These are phyloP conservation scores for Phyllosticta citriasiana DNA, from an alignment of 2,329 filamentous ascomycete genomes.

Conservation along the genomic window DNA sequence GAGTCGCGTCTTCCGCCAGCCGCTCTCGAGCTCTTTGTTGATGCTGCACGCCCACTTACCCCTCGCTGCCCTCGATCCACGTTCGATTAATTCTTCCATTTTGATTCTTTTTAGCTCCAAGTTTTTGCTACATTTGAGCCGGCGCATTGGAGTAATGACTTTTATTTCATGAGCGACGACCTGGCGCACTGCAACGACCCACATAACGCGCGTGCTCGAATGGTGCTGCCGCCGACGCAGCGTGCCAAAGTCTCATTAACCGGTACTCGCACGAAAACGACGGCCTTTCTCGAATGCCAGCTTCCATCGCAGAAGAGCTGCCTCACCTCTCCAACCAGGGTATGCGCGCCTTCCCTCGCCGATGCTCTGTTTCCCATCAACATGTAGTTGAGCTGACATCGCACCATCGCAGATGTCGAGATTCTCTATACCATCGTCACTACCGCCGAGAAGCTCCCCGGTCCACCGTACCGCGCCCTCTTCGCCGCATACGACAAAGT, in stretches of 20 bases:
- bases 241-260: slow-evolving; percentile 18
- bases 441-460: slow-evolving; percentile 56
- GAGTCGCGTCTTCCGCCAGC: neutral
- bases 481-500: slow-evolving; percentile 73
- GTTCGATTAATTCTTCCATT: slow-evolving; percentile 6
- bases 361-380: neutral
- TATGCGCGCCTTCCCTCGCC: slow-evolving; percentile 13
- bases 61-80: neutral
- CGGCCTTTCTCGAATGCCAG: slow-evolving; percentile 31
- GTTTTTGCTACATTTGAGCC: neutral
- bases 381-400: neutral
- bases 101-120: slow-evolving; percentile 3
- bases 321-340: slow-evolving; percentile 28
- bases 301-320: slow-evolving; percentile 29
- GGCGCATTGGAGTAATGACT: slow-evolving; percentile 4
- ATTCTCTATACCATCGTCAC: slow-evolving; percentile 68
- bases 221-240: slow-evolving; percentile 28
- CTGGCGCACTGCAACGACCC: slow-evolving; percentile 1
- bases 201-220: slow-evolving; percentile 20
- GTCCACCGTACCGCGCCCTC: slow-evolving; percentile 63
- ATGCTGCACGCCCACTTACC: neutral
- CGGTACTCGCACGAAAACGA: slow-evolving; percentile 13
- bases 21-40: neutral
- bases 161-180: slow-evolving; percentile 5
- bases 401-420: slow-evolving; percentile 53